These are phyloP conservation scores for Backusella parvicylindrica DNA, from an alignment of 192 early-diverging fungal genomes.

Conservation along the genomic window DNA sequence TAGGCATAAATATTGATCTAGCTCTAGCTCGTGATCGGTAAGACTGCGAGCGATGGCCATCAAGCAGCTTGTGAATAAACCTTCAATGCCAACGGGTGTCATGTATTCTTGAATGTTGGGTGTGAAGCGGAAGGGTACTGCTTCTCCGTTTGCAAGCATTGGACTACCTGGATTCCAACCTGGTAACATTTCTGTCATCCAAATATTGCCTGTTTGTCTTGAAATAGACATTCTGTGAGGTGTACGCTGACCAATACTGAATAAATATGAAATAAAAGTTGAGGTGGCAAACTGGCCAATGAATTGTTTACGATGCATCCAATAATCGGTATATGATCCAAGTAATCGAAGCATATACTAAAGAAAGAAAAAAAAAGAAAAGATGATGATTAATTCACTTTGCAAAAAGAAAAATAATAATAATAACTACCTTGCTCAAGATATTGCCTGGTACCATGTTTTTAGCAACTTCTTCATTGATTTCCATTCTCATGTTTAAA, in stretches of 20 bases:
- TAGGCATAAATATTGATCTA: slow-evolving; percentile 92
- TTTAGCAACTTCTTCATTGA: slow-evolving; percentile 83
- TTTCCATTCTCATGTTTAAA: slow-evolving; percentile 76
- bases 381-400: not conserved
- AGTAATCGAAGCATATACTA: slow-evolving; percentile 74
- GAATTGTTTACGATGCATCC: slow-evolving; percentile 94
- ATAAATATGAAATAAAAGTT: slow-evolving; percentile 89
- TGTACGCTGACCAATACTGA: slow-evolving; percentile 82
- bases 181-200: slow-evolving; percentile 84
- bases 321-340: slow-evolving; percentile 83
- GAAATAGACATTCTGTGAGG: slow-evolving; percentile 92
- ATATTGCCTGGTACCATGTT: slow-evolving; percentile 85
- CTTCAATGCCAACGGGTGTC: slow-evolving; percentile 90
- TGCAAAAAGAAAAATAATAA: not conserved
- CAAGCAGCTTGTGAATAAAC: slow-evolving; percentile 80
- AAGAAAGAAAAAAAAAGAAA: not conserved
- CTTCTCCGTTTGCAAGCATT: slow-evolving; percentile 68
- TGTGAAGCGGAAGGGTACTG: slow-evolving; percentile 97
- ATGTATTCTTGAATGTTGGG: slow-evolving; percentile 97
- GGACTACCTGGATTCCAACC: slow-evolving; percentile 44
- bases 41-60: slow-evolving; percentile 84
- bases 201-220: slow-evolving; percentile 79
- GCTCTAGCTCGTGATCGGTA: slow-evolving; percentile 80
- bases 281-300: slow-evolving; percentile 84
- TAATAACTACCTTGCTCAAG: slow-evolving; percentile 63